Conservation (phyloP, 1,284 basidiomycete genomes). For the Wolfiporia cocos region DNA sequence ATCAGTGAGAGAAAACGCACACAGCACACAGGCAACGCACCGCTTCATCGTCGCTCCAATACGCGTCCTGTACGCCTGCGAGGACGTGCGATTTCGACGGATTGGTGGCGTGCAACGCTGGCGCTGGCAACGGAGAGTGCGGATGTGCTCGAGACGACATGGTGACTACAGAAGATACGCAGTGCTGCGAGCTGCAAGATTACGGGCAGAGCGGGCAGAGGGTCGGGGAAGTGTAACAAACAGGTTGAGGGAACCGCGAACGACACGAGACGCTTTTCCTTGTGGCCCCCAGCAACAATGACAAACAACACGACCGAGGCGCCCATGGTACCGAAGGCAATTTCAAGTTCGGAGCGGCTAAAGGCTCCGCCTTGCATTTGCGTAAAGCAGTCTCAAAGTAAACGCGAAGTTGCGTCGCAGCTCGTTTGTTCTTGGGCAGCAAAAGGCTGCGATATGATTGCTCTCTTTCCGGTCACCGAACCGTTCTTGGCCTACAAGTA, state of each 20-base stretch:
- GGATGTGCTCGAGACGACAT: constrained; percentile 30
- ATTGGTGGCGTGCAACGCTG: constrained; percentile 63
- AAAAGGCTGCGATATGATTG: too few relatives aligned
- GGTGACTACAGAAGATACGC: constrained; percentile 14
- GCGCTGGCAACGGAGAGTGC: constrained; percentile 63
- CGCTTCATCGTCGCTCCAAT: constrained; percentile 93
- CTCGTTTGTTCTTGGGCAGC: too few relatives aligned
- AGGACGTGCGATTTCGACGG: constrained; percentile 79
- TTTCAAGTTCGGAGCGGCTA: too few relatives aligned
- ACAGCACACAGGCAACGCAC: constrained; percentile 17
- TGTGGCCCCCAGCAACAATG: constrained; percentile 18
- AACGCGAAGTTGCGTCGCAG: too few relatives aligned
- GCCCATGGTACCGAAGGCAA: too few relatives aligned
- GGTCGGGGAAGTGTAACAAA: constrained; percentile 17
- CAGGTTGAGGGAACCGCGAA: too few relatives aligned
- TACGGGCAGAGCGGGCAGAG: constrained; percentile 1
- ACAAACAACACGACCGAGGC: too few relatives aligned
- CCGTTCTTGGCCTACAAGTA: too few relatives aligned
- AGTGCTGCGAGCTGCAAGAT: neutral
- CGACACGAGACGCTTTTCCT: constrained; percentile 14
- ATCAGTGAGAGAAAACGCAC: too few relatives aligned
- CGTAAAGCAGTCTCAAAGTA: too few relatives aligned
- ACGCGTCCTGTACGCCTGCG: constrained; percentile 93
- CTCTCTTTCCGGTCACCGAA: too few relatives aligned
- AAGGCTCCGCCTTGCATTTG: too few relatives aligned